These are phyloP conservation scores for Lactarius hengduanensis DNA, from an alignment of 768 basidiomycete genomes.

Conservation along the genomic window DNA sequence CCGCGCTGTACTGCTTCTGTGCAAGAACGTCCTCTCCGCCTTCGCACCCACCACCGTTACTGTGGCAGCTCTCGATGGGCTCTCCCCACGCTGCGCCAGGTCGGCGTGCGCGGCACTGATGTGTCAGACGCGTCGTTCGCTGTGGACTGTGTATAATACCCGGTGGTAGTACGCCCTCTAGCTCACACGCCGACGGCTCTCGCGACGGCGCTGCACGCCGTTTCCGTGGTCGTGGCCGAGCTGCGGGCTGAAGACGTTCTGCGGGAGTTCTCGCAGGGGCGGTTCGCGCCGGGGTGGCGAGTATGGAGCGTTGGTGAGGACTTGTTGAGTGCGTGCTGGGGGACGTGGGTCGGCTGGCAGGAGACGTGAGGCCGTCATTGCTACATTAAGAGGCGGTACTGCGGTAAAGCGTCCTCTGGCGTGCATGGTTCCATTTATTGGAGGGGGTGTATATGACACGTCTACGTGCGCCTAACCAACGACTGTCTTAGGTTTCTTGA, in stretches of 20 bases:
- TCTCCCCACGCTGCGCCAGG: background rate
- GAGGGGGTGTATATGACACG: too few relatives aligned
- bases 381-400: too few relatives aligned
- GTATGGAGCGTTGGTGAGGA: constrained; percentile 22
- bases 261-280: constrained; percentile 32
- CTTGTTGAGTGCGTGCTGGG: constrained; percentile 9
- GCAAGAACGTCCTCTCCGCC: constrained; percentile 19
- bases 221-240: constrained; percentile 1
- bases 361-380: too few relatives aligned
- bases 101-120: background rate
- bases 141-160: constrained; percentile 12
- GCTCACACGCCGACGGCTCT: too few relatives aligned
- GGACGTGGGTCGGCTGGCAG: too few relatives aligned
- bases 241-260: constrained; percentile 34
- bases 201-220: background rate
- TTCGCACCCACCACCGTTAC: background rate
- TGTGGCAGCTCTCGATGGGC: constrained; percentile 22
- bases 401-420: too few relatives aligned
- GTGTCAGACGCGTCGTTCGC: background rate
- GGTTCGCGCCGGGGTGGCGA: constrained; percentile 29
- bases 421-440: too few relatives aligned
- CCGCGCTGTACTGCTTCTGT: constrained; percentile 27
- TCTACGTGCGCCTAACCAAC: too few relatives aligned
- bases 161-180: background rate
- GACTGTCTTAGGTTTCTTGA: background rate